Percentiles rank a stretch among this genome's conserved stretches.
phyloP scores from a whole-genome alignment of 2,329 filamentous ascomycete genomes.

The Cladophialophora carrionii region DNA sequence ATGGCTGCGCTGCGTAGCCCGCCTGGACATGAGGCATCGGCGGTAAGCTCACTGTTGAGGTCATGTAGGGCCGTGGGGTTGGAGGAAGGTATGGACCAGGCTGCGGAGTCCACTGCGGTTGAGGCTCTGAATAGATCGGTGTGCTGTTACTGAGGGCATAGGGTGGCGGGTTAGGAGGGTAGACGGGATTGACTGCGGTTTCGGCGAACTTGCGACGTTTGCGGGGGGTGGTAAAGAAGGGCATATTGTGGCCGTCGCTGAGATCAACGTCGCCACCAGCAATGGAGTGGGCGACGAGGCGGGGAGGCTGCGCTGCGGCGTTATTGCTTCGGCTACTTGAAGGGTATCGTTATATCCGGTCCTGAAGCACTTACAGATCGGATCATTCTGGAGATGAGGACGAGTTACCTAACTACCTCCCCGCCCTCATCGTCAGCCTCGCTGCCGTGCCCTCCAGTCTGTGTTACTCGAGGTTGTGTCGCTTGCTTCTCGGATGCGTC shows the following conservation, averaged over 20 bases:
- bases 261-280: background rate
- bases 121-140: slow-evolving; percentile 9
- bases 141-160: slow-evolving; percentile 12
- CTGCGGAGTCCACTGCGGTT: slow-evolving; percentile 22
- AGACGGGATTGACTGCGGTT: slow-evolving; percentile 12
- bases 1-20: slow-evolving; percentile 4
- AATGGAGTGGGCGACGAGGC: background rate
- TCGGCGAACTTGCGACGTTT: slow-evolving; percentile 23
- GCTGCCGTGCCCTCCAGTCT: slow-evolving; percentile 7
- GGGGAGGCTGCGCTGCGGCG: background rate
- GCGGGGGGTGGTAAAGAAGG: slow-evolving; percentile 18
- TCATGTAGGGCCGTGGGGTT: slow-evolving; percentile 5
- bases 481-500: slow-evolving; percentile 9
- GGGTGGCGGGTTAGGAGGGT: slow-evolving; percentile 9
- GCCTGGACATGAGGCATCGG: slow-evolving; percentile 3
- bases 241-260: slow-evolving; percentile 9
- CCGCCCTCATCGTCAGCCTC: background rate
- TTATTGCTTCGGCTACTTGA: background rate
- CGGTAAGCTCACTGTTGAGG: slow-evolving; percentile 19
- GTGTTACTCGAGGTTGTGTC: background rate
- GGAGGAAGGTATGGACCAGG: slow-evolving; percentile 6
- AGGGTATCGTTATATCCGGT: background rate
- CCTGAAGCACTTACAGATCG: background rate
- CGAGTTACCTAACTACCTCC: background rate
- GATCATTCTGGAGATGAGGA: background rate